phyloP scores from a whole-genome alignment of 345 rosid genomes.

The Euphorbia pulcherrima region DNA sequence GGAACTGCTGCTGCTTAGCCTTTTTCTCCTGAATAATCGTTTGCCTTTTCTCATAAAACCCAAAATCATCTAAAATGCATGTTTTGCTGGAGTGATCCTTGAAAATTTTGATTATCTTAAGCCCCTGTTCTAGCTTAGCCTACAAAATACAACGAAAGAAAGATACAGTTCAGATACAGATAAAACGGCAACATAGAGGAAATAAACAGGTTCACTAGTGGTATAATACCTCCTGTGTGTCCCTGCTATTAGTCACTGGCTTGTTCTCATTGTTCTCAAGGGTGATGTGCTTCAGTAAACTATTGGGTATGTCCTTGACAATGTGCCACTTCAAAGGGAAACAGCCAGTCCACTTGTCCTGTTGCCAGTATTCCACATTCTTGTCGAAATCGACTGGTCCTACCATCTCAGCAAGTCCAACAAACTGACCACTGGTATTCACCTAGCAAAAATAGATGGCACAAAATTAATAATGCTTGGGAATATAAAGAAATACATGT shows the following conservation, averaged over 20 bases:
- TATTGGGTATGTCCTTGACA: conserved; percentile 92
- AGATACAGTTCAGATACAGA: background rate
- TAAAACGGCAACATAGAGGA: background rate
- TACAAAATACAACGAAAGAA: conserved; percentile 16
- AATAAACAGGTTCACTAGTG: background rate
- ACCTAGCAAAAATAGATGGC: conserved; percentile 39
- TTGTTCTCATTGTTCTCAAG: conserved; percentile 94
- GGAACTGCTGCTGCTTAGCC: conserved; percentile 66
- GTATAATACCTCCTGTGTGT: conserved; percentile 86
- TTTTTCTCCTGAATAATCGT: conserved; percentile 79
- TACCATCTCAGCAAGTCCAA: conserved; percentile 88
- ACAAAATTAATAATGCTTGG: background rate
- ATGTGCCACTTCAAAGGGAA: conserved; percentile 93
- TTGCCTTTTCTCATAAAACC: conserved; percentile 73
- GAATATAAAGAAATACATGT: background rate
- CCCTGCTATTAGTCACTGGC: conserved; percentile 92
- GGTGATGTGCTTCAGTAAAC: conserved; percentile 78
- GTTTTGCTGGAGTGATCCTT: conserved; percentile 69
- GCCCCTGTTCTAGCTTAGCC: conserved; percentile 73
- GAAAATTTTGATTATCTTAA: conserved; percentile 74
- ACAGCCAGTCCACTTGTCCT: conserved; percentile 95
- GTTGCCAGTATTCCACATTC: conserved; percentile 86
- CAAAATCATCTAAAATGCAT: conserved; percentile 85
- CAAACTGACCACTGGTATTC: conserved; percentile 93
- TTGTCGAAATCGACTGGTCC: conserved; percentile 84